Evolutionary conservation across 2,329 filamentous ascomycete genomes (phyloP).

Genomic region (Colletotrichum shisoi): DNA sequence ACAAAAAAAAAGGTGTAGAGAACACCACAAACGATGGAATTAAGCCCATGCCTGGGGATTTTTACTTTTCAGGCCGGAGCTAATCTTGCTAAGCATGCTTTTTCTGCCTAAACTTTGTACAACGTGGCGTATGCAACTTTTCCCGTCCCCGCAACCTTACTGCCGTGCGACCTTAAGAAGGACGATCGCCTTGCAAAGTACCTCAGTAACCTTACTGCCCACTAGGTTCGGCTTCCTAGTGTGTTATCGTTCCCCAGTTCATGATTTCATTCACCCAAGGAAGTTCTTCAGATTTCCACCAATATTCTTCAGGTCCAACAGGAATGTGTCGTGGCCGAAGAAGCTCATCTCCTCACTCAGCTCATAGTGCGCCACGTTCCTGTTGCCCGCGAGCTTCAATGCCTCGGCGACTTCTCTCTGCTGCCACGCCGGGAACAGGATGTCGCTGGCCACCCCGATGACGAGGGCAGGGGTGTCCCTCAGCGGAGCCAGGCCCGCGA

Average conservation of each 20-base stretch:
- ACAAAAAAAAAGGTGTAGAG: background rate
- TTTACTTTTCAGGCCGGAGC: background rate
- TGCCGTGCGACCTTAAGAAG: too few relatives aligned
- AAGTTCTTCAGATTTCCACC: conserved; percentile 85
- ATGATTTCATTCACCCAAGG: conserved; percentile 60
- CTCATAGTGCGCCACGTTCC: conserved; percentile 84
- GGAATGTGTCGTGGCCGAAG: conserved; percentile 96
- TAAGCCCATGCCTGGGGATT: background rate
- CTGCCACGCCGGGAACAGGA: conserved; percentile 97
- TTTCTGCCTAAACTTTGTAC: conserved; percentile 11
- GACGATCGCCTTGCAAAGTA: too few relatives aligned
- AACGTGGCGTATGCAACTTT: conserved; percentile 11
- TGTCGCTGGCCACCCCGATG: conserved; percentile 94
- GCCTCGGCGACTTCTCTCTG: conserved; percentile 92
- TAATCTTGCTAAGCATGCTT: background rate
- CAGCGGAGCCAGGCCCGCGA: conserved; percentile 75
- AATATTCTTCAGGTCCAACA: conserved; percentile 90
- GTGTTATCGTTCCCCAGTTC: too few relatives aligned
- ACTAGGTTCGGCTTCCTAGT: background rate
- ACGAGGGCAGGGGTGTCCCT: conserved; percentile 83
- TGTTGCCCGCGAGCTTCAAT: conserved; percentile 78
- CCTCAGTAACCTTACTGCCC: background rate
- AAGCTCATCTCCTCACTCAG: conserved; percentile 91
- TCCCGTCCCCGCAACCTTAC: background rate
- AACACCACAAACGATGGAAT: too few relatives aligned